Evolutionary conservation across 768 basidiomycete genomes (phyloP).

Genomic region (Naganishia randhawae): DNA sequence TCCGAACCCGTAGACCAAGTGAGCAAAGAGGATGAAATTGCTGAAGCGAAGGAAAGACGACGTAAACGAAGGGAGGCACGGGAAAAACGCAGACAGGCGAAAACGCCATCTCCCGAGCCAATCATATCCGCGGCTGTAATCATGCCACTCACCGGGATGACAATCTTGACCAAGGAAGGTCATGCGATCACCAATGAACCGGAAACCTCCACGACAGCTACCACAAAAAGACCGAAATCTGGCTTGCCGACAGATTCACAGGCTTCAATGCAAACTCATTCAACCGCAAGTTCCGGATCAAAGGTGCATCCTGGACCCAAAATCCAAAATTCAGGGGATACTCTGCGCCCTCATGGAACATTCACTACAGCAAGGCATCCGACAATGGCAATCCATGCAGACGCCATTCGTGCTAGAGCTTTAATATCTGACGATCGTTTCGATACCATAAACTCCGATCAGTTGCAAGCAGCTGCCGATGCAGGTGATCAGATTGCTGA

Average conservation of each 20-base stretch:
- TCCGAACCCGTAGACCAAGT: neutral
- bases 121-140: slow-evolving; percentile 1
- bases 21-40: neutral
- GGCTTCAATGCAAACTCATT: neutral
- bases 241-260: too few relatives aligned
- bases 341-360: slow-evolving; percentile 18
- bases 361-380: slow-evolving; percentile 24
- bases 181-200: neutral
- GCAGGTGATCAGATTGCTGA: slow-evolving; percentile 27
- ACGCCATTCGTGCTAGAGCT: neutral
- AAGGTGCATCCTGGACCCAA: neutral
- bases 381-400: neutral
- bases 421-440: slow-evolving; percentile 11
- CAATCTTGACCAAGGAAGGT: slow-evolving; percentile 2
- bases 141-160: slow-evolving; percentile 7
- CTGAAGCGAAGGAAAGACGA: slow-evolving; percentile 5
- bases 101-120: neutral
- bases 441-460: slow-evolving; percentile 10
- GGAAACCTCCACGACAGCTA: neutral
- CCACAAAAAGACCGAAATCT: too few relatives aligned
- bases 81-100: neutral
- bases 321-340: neutral
- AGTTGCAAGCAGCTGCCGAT: slow-evolving; percentile 22
- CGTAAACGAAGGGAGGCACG: neutral
- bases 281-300: neutral